A percentile compares a stretch with the other conserved stretches of the same genome.
These are phyloP conservation scores for Spizellomyces sp. DNA, from an alignment of 192 early-diverging fungal genomes.

Conservation along the genomic window DNA sequence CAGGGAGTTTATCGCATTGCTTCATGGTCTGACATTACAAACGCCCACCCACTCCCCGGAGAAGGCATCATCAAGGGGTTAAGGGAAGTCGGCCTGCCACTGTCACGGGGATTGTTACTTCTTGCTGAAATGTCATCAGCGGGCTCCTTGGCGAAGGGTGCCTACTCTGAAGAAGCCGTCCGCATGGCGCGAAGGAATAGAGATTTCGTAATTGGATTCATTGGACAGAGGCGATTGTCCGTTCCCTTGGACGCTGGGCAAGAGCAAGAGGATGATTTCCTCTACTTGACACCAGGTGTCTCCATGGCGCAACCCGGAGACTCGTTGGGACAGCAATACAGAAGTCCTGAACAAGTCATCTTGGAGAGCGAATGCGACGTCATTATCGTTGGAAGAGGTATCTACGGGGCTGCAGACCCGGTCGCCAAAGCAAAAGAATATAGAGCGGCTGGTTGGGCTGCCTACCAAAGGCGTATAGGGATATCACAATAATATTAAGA, in stretches of 20 bases:
- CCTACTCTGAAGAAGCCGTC: constrained; percentile 84
- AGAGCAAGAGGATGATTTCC: constrained; percentile 79
- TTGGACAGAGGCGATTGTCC: constrained; percentile 66
- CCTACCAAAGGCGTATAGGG: constrained; percentile 66
- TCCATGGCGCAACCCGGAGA: constrained; percentile 81
- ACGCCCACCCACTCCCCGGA: constrained; percentile 91
- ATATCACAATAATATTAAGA: not conserved
- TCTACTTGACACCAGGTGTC: constrained; percentile 96
- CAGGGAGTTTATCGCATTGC: constrained; percentile 91
- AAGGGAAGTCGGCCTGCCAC: constrained; percentile 81
- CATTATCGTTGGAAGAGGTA: constrained; percentile 97
- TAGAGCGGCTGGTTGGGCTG: constrained; percentile 93
- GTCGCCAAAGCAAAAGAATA: constrained; percentile 71
- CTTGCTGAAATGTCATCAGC: constrained; percentile 97
- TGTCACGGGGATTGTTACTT: constrained; percentile 76
- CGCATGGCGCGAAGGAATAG: constrained; percentile 81
- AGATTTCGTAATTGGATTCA: constrained; percentile 96
- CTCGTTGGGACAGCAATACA: constrained; percentile 93
- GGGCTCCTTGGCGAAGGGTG: constrained; percentile 80
- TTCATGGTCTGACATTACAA: constrained; percentile 94
- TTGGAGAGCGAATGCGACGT: constrained; percentile 85
- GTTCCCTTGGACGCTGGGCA: constrained; percentile 33
- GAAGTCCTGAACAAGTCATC: constrained; percentile 87
- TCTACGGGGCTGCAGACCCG: constrained; percentile 86
- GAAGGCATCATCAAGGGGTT: constrained; percentile 95